These are phyloP conservation scores for Tricharina praecox DNA, from an alignment of 495 filamentous ascomycete species.

Conservation along the genomic window DNA sequence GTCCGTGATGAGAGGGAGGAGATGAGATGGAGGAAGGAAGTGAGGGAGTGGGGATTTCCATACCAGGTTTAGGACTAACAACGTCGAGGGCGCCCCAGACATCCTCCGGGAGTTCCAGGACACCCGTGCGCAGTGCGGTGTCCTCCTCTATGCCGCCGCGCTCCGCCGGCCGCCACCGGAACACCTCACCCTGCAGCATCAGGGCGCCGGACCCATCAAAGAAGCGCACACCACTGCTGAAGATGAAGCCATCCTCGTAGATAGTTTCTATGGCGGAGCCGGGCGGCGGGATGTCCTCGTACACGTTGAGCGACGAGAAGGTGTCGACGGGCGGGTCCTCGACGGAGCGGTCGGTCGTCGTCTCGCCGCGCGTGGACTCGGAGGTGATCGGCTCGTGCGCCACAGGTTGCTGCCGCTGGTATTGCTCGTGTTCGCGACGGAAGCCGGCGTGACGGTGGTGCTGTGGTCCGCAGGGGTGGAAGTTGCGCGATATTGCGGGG, in stretches of 20 bases:
- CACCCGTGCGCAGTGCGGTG: constrained; percentile 50
- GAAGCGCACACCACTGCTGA: constrained; percentile 60
- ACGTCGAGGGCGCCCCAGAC: constrained; percentile 61
- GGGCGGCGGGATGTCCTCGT: constrained; percentile 57
- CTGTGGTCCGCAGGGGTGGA: too few species aligned
- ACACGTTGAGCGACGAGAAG: constrained; percentile 44
- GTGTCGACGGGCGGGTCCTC: not conserved
- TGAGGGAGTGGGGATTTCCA: too few species aligned
- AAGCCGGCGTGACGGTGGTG: too few species aligned
- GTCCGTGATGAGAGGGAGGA: too few species aligned
- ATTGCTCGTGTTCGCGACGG: too few species aligned
- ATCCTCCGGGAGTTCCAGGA: constrained; percentile 56
- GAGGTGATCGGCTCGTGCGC: too few species aligned
- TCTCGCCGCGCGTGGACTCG: too few species aligned
- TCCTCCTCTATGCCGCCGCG: constrained; percentile 23
- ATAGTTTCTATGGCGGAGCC: constrained; percentile 70
- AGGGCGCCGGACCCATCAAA: constrained; percentile 48
- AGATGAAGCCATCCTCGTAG: constrained; percentile 56
- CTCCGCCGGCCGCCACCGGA: constrained; percentile 54
- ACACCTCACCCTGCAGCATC: constrained; percentile 70
- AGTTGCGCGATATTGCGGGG: too few species aligned
- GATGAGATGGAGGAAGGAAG: too few species aligned
- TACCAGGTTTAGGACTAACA: constrained; percentile 85
- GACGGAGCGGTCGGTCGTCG: not conserved
- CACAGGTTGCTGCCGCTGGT: too few species aligned